Conservation (phyloP, 495 filamentous ascomycete species). For the Amniculicola lignicola region DNA sequence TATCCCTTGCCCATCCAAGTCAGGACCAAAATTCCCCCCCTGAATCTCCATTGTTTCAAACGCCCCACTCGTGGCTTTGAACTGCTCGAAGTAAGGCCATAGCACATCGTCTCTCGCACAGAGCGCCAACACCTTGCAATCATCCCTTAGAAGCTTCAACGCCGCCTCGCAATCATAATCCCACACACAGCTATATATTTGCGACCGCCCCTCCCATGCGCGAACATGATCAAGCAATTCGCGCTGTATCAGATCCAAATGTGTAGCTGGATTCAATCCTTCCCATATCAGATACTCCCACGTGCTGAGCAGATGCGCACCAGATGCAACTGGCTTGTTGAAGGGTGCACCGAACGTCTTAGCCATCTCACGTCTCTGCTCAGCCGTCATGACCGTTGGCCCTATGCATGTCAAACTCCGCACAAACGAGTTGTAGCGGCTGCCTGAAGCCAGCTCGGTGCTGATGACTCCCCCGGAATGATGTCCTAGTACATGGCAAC, state of each 20-base stretch:
- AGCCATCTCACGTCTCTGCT: neutral
- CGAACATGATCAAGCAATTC: slow-evolving; percentile 2
- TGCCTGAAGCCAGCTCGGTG: neutral
- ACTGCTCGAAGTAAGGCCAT: neutral
- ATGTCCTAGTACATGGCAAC: neutral
- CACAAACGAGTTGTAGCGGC: neutral
- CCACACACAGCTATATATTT: slow-evolving; percentile 2
- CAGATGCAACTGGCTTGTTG: neutral
- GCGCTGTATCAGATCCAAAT: neutral
- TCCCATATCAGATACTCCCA: neutral
- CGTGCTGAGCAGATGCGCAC: neutral
- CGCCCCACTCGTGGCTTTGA: neutral
- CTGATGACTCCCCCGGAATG: neutral
- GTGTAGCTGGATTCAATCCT: neutral
- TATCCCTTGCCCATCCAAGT: neutral
- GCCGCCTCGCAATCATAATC: neutral
- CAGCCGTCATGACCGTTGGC: neutral
- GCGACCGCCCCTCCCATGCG: neutral
- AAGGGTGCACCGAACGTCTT: neutral
- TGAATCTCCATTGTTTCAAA: neutral
- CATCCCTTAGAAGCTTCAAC: neutral
- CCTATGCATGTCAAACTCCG: neutral
- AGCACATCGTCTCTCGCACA: neutral
- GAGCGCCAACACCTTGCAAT: neutral
- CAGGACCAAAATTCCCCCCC: neutral